These are phyloP conservation scores for Alternaria incomplexa DNA, from an alignment of 2,329 filamentous ascomycete species.

Conservation along the genomic window DNA sequence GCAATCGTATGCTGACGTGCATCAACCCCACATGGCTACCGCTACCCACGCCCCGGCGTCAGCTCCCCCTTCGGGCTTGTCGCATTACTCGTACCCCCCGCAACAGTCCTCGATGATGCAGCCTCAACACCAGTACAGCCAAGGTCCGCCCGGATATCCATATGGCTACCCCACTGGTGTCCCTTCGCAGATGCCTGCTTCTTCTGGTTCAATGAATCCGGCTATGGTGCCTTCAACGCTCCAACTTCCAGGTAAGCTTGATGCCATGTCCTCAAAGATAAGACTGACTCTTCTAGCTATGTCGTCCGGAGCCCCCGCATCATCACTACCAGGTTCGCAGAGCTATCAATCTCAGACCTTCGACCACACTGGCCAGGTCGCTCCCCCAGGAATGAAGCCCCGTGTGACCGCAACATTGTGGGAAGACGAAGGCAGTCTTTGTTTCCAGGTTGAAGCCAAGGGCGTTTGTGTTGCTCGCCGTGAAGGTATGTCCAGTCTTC, in stretches of 20 bases:
- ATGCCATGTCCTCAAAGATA: background rate
- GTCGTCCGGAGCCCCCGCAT: constrained; percentile 39
- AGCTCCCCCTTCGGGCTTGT: constrained; percentile 73
- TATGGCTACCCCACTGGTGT: constrained; percentile 81
- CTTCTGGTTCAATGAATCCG: constrained; percentile 68
- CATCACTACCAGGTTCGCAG: constrained; percentile 37
- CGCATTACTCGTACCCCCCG: constrained; percentile 73
- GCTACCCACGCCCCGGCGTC: constrained; percentile 78
- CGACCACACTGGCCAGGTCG: constrained; percentile 90
- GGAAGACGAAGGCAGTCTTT: constrained; percentile 97
- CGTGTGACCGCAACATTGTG: constrained; percentile 94
- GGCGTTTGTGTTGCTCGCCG: constrained; percentile 94
- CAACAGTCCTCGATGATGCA: constrained; percentile 80
- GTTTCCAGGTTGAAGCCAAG: constrained; percentile 96
- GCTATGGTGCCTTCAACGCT: constrained; percentile 73
- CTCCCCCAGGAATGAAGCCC: constrained; percentile 93
- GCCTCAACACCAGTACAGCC: constrained; percentile 69
- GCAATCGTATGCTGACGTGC: constrained; percentile 84
- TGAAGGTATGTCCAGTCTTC: constrained; percentile 67
- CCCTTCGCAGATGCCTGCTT: constrained; percentile 73
- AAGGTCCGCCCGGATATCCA: constrained; percentile 64
- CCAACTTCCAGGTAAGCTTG: constrained; percentile 61
- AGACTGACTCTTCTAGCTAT: constrained; percentile 34
- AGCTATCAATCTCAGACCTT: constrained; percentile 60
- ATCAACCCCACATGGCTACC: constrained; percentile 75